A percentile compares a stretch with the other conserved stretches of the same genome.
These are phyloP conservation scores for Fusarium veterinarium DNA, from an alignment of 2,329 filamentous ascomycete species.

Conservation along the genomic window DNA sequence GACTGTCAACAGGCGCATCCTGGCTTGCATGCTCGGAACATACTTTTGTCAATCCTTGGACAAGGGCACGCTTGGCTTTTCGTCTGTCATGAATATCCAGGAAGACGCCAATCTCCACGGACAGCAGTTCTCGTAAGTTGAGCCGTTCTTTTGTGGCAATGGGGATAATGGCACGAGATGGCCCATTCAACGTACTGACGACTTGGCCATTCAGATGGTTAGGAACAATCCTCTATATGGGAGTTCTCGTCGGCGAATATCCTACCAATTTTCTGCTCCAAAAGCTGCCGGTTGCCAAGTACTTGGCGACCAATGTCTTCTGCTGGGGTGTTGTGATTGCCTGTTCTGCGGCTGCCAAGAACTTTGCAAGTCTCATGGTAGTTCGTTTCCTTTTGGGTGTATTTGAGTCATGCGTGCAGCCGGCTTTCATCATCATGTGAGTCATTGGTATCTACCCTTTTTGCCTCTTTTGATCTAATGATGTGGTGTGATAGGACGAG, in stretches of 20 bases:
- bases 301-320: conserved; percentile 56
- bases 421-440: conserved; percentile 57
- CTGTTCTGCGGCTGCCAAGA: conserved; percentile 50
- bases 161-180: no score
- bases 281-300: conserved; percentile 58
- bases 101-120: neutral
- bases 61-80: neutral
- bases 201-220: conserved; percentile 60
- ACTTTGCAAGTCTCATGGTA: conserved; percentile 54
- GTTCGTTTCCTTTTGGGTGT: conserved; percentile 57
- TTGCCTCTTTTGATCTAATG: neutral
- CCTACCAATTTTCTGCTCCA: conserved; percentile 59
- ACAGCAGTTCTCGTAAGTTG: neutral
- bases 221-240: conserved; percentile 49
- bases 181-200: neutral
- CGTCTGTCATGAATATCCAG: neutral
- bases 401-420: conserved; percentile 59
- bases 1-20: neutral
- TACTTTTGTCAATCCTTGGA: neutral
- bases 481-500: conserved; percentile 14
- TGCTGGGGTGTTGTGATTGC: conserved; percentile 56
- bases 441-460: neutral
- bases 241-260: conserved; percentile 59
- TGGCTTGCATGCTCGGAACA: neutral
- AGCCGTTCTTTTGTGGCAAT: neutral